Evolutionary conservation across 106 monocot species (phyloP).

Genomic region (Posidonia australis): DNA sequence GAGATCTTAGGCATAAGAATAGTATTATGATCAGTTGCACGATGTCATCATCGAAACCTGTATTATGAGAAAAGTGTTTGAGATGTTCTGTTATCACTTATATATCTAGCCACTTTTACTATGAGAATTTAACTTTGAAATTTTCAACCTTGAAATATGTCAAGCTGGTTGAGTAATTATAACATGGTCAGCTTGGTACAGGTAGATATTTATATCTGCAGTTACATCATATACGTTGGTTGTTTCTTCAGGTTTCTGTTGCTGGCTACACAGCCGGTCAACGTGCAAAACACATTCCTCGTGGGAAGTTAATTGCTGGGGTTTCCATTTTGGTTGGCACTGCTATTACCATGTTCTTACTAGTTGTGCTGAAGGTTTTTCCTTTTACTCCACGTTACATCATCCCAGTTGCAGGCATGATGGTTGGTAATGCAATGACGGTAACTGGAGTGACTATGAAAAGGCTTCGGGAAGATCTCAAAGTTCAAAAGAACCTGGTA

Average conservation of each 20-base stretch:
- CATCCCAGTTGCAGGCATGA: slow-evolving; percentile 91
- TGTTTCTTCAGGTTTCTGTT: slow-evolving; percentile 44
- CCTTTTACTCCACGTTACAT: slow-evolving; percentile 90
- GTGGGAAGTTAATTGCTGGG: slow-evolving; percentile 65
- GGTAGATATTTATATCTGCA: too few species aligned
- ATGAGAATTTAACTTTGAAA: too few species aligned
- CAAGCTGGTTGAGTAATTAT: too few species aligned
- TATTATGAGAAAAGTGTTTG: too few species aligned
- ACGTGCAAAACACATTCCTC: slow-evolving; percentile 75
- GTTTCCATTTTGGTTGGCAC: slow-evolving; percentile 72
- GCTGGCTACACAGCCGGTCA: slow-evolving; percentile 87
- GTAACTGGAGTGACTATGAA: slow-evolving; percentile 96
- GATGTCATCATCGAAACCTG: too few species aligned
- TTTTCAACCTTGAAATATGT: too few species aligned
- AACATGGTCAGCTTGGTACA: too few species aligned
- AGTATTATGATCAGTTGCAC: too few species aligned
- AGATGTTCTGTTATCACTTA: too few species aligned
- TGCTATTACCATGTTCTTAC: slow-evolving; percentile 65
- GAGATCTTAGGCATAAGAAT: too few species aligned
- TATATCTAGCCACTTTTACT: too few species aligned
- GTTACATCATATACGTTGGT: too few species aligned
- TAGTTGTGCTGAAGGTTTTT: slow-evolving; percentile 67
- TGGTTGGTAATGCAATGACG: slow-evolving; percentile 93
- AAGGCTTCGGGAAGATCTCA: slow-evolving; percentile 78
- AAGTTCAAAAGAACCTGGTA: slow-evolving; percentile 67